These are phyloP conservation scores for Piloderma croceum DNA, from an alignment of 768 basidiomycete species.

Conservation along the genomic window DNA sequence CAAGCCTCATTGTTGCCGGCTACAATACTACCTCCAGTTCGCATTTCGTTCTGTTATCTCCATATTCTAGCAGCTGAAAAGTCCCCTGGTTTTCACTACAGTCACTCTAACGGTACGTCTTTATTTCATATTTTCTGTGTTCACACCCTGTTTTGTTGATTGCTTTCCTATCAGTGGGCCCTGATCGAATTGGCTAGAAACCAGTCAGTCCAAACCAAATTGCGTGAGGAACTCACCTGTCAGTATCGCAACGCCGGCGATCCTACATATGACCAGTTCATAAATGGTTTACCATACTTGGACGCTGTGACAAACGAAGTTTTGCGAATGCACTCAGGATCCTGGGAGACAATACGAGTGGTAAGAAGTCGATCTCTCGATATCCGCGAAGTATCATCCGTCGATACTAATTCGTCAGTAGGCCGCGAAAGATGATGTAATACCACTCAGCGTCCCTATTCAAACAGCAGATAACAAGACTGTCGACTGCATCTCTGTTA, in stretches of 20 bases:
- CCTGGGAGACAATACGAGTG: slow-evolving; percentile 25
- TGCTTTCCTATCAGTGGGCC: too few relatives aligned
- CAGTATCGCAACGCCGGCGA: slow-evolving; percentile 20
- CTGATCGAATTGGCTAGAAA: slow-evolving; percentile 31
- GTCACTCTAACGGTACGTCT: too few relatives aligned
- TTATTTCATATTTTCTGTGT: too few relatives aligned
- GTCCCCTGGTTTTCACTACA: too few relatives aligned
- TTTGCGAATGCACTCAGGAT: slow-evolving; percentile 38
- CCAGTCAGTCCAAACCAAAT: slow-evolving; percentile 26
- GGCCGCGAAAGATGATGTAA: slow-evolving; percentile 48
- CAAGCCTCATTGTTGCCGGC: slow-evolving; percentile 10
- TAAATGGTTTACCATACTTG: slow-evolving; percentile 20
- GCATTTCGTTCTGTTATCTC: too few relatives aligned
- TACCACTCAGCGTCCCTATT: slow-evolving; percentile 51
- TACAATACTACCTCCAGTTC: slow-evolving; percentile 14
- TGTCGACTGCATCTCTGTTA: slow-evolving; percentile 42
- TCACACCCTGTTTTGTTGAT: too few relatives aligned
- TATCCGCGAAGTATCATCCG: too few relatives aligned
- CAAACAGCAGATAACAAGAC: slow-evolving; percentile 30
- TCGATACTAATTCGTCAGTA: slow-evolving; percentile 14
- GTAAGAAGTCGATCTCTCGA: slow-evolving; percentile 21
- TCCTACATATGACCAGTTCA: slow-evolving; percentile 23
- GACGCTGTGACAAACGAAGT: slow-evolving; percentile 33
- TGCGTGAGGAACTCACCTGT: slow-evolving; percentile 30
- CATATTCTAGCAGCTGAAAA: too few relatives aligned